Evolutionary conservation across 2,329 filamentous ascomycete genomes (phyloP), one percentile per base, ranked within the genome.

Genomic region (Coniochaeta sp.): DNA sequence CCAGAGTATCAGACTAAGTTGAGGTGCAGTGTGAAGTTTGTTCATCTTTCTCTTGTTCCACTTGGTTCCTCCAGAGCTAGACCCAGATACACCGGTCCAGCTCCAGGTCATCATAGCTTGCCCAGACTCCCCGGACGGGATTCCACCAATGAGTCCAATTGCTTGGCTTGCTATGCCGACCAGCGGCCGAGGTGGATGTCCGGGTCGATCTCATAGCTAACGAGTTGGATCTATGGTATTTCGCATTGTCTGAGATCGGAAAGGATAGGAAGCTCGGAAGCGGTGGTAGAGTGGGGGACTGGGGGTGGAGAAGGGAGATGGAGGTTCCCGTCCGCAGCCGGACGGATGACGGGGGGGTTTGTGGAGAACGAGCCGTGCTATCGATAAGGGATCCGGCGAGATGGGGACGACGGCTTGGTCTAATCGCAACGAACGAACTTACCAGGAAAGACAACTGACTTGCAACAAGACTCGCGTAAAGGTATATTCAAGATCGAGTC

Each of bases 201-300:
- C 47, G 47, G 47, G 24, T 52, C 26, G 47, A 52, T 31, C 3
- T n/a, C 47, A 52, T 12, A 31, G 6, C 47, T 31, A n/a, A 52
- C 47, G 47, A 52, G 47, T 52, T 14, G 43, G 6, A 14, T 24
- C 47, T 17, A 6, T 52, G 47, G 12, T 31, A 52, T 52, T 31
- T 26, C 16, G 22, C 26, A 8, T 17, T 28, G 47, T 52, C 12
- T 52, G 24, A 52, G 47, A 17, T 52, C 47, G 47, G 47, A n/a
- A 52, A 52, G 47, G 47, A 57, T 57, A 57, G 28, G 54, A 57
- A 38, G 14, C 54, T 57, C 31, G 54, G 34, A 57, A 57, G 54
- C 31, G 7, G n/a, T 34, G 28, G 54, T 38, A 22, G 33, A 34
- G 28, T 17, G 19, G 54, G 52, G 17, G 52, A 19, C 19, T 56